phyloP scores from a whole-genome alignment of 495 filamentous ascomycete species.

The Penicillium bialowiezense region DNA sequence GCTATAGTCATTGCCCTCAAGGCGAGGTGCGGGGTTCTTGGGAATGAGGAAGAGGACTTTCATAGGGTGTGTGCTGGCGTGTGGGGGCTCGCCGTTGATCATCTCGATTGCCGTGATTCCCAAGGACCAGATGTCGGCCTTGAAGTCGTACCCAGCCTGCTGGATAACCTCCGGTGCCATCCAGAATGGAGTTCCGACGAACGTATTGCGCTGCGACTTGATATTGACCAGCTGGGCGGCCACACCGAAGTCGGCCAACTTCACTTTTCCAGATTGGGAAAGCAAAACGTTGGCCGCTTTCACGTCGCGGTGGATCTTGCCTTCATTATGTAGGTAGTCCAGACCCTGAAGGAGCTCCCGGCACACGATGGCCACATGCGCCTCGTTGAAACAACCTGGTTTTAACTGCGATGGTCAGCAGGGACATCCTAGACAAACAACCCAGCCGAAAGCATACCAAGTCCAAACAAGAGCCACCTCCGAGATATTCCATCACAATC shows the following conservation, averaged over 20 bases:
- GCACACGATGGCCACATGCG: slow-evolving; percentile 91
- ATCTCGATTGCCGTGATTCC: slow-evolving; percentile 96
- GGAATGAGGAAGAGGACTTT: slow-evolving; percentile 98
- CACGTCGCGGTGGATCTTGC: slow-evolving; percentile 96
- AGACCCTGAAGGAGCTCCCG: slow-evolving; percentile 85
- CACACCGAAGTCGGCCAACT: slow-evolving; percentile 96
- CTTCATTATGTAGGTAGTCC: slow-evolving; percentile 90
- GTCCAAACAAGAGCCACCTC: slow-evolving; percentile 90
- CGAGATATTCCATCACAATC: slow-evolving; percentile 99
- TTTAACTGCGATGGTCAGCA: slow-evolving; percentile 59
- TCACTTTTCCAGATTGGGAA: slow-evolving; percentile 85
- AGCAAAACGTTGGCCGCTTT: slow-evolving; percentile 94
- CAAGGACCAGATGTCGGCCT: slow-evolving; percentile 96
- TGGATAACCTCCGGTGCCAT: slow-evolving; percentile 99
- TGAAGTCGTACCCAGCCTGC: slow-evolving; percentile 94
- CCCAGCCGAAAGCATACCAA: slow-evolving; percentile 52
- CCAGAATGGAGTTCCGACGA: slow-evolving; percentile 99
- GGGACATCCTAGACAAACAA: neutral
- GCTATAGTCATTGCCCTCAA: slow-evolving; percentile 83
- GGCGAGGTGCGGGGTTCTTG: slow-evolving; percentile 78
- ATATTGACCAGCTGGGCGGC: slow-evolving; percentile 96
- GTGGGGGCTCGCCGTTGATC: slow-evolving; percentile 87
- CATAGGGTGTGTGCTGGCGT: slow-evolving; percentile 92
- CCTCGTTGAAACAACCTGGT: slow-evolving; percentile 86
- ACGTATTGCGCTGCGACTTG: slow-evolving; percentile 96